Evolutionary conservation across 2,329 filamentous ascomycete genomes (phyloP), one percentile per base, ranked within the genome.

Genomic region (Lasiodiplodia theobromae): DNA sequence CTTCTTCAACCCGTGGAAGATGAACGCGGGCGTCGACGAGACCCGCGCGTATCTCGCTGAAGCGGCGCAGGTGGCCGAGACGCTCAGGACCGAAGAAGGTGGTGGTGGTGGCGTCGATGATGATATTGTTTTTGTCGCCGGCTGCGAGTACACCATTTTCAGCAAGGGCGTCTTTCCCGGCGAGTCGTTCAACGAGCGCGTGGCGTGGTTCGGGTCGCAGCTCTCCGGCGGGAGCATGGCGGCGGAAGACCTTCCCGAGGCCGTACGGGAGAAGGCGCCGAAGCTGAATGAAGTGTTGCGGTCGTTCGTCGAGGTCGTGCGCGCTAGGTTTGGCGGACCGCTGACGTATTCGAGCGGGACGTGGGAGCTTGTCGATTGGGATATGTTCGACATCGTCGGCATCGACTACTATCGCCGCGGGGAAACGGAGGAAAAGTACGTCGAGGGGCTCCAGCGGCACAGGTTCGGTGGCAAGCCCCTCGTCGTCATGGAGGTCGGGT

Each of bases 1-100:
- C n/a, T 52, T 52, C 49, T 52, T 52, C 49, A 52, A 52, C 49
- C 49, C 49, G 10, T 52, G 49, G 49, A 52, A 52, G 21, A 52
- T 52, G 49, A 52, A 52, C 49, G 49, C 18, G 49, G 21, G 18
- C 11, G 49, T 25, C 49, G 49, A 52, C n/a, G 49, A 52, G 6
- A 52, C 49, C 49, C 49, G 49, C 10, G 49, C 11, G 2, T 23
- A 52, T 12, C 49, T 52, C 49, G 21, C 21, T 2, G 49, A 52
- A 12, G 49, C 49, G 11, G 49, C 49, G 6, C 49, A 52, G 21
- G 21, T 52, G 21, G 49, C 49, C 49, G 49, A 52, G 21, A n/a
- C 18, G 6, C 49, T 52, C 18, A 25, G 21, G 49, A 23, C 21
- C n/a, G 49, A n/a, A n/a, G n/a, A n/a, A n/a, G n/a, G n/a, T n/a